phyloP scores from a whole-genome alignment of 352 stramenopile species.

The Pythium folliculosum region DNA sequence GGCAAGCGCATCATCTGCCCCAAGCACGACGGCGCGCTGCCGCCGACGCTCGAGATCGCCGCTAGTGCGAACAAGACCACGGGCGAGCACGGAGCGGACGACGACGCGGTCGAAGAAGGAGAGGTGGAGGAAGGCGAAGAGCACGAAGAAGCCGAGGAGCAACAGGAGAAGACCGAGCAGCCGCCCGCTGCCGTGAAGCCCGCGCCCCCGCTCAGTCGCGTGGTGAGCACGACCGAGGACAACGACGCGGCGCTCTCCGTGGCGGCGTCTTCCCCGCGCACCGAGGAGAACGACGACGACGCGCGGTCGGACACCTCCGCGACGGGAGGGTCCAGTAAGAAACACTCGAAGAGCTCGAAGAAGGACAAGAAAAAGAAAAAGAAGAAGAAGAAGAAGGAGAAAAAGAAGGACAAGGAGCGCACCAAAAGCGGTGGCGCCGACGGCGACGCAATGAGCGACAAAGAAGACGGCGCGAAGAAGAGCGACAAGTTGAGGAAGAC shows the following conservation, averaged over 20 bases:
- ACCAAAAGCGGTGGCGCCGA: slow-evolving; percentile 20
- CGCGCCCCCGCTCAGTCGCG: slow-evolving; percentile 13
- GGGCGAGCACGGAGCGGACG: not conserved
- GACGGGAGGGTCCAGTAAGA: slow-evolving; percentile 37
- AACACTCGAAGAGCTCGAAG: slow-evolving; percentile 38
- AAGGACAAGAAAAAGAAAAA: slow-evolving; percentile 62
- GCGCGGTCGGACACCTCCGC: slow-evolving; percentile 37
- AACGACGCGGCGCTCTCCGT: slow-evolving; percentile 18
- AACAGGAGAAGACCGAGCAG: not conserved
- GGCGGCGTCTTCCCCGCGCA: slow-evolving; percentile 21
- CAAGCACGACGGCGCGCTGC: slow-evolving; percentile 37
- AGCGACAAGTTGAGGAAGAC: slow-evolving; percentile 17
- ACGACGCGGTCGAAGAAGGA: not conserved
- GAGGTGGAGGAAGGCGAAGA: slow-evolving; percentile 7
- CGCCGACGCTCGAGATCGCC: not conserved
- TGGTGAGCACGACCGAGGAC: slow-evolving; percentile 5
- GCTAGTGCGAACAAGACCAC: not conserved
- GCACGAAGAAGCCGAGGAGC: not conserved
- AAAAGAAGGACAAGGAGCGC: slow-evolving; percentile 31
- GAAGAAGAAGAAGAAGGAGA: slow-evolving; percentile 67
- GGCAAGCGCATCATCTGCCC: slow-evolving; percentile 79
- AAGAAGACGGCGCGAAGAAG: slow-evolving; percentile 20
- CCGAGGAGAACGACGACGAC: slow-evolving; percentile 32
- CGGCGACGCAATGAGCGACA: slow-evolving; percentile 27
- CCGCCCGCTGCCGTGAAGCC: slow-evolving; percentile 6